Evolutionary conservation across 352 stramenopile species (phyloP).

Genomic region (Pilasporangium apinafurcum): DNA sequence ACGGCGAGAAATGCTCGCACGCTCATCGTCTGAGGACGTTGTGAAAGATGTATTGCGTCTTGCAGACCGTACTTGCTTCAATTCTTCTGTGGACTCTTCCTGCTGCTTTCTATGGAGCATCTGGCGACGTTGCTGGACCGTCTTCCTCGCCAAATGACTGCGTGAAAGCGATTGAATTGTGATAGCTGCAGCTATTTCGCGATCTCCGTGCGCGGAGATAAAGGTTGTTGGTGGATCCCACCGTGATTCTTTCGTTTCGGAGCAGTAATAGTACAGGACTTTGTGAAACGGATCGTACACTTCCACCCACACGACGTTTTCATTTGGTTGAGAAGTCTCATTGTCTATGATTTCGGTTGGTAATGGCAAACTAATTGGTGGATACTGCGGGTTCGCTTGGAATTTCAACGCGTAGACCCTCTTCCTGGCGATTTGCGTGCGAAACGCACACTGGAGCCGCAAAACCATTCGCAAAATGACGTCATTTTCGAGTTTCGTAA

Average conservation of each 20-base stretch:
- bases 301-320: slow-evolving; percentile 35
- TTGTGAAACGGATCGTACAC: slow-evolving; percentile 55
- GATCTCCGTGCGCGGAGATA: slow-evolving; percentile 30
- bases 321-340: neutral
- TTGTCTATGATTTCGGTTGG: neutral
- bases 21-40: slow-evolving; percentile 19
- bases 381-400: neutral
- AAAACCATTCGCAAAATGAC: slow-evolving; percentile 32
- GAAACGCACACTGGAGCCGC: slow-evolving; percentile 38
- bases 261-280: slow-evolving; percentile 55
- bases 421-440: slow-evolving; percentile 33
- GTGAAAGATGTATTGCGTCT: slow-evolving; percentile 16
- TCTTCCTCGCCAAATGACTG: slow-evolving; percentile 23
- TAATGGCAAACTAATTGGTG: neutral
- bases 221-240: slow-evolving; percentile 35
- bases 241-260: slow-evolving; percentile 30
- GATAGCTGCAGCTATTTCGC: slow-evolving; percentile 38
- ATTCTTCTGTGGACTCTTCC: slow-evolving; percentile 11
- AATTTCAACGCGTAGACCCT: slow-evolving; percentile 28
- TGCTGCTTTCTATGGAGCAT: slow-evolving; percentile 17
- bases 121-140: slow-evolving; percentile 19
- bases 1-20: slow-evolving; percentile 24
- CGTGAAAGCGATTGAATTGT: slow-evolving; percentile 49
- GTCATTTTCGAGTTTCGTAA: slow-evolving; percentile 28
- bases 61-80: slow-evolving; percentile 9